Conservation (phyloP, 495 filamentous ascomycete genomes). For the Immersiella caudata region DNA sequence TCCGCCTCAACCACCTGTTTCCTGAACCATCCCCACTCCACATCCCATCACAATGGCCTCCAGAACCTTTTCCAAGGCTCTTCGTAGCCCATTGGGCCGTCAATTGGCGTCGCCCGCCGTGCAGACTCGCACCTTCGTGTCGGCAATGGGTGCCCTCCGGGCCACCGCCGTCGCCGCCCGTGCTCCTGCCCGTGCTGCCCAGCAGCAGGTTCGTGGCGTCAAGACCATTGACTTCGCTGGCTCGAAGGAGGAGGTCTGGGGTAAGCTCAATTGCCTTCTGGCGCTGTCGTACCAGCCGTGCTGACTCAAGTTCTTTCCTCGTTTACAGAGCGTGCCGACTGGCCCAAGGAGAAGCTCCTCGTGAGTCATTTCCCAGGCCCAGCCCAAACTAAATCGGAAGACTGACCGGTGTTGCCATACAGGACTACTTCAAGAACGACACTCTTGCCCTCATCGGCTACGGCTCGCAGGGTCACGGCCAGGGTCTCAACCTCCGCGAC, state of each 20-base stretch:
- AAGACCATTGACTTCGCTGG: constrained; percentile 97
- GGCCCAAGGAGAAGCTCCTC: constrained; percentile 95
- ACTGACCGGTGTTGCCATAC: background rate
- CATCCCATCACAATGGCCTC: constrained; percentile 74
- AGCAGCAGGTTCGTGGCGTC: constrained; percentile 72
- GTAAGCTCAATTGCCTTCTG: constrained; percentile 50
- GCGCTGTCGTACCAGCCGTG: background rate
- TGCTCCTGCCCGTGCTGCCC: constrained; percentile 49
- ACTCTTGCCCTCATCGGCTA: constrained; percentile 99
- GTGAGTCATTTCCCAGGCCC: constrained; percentile 55
- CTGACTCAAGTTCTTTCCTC: constrained; percentile 1
- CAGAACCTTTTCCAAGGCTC: constrained; percentile 76
- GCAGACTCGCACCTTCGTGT: constrained; percentile 71
- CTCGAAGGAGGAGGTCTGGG: constrained; percentile 87
- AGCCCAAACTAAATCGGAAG: background rate
- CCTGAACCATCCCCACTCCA: constrained; percentile 39
- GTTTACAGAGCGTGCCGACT: constrained; percentile 85
- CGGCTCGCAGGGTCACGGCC: constrained; percentile 96
- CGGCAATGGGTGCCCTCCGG: constrained; percentile 62
- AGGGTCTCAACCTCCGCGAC: constrained; percentile 98
- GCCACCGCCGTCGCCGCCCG: constrained; percentile 56
- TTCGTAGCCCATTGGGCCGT: constrained; percentile 73
- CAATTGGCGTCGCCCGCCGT: constrained; percentile 67
- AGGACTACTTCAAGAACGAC: constrained; percentile 99
- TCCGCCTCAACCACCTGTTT: constrained; percentile 27